Evolutionary conservation across 163 green algal genomes (phyloP), one percentile per base, ranked within the genome.

Genomic region (Prototheca wickerhamii): DNA sequence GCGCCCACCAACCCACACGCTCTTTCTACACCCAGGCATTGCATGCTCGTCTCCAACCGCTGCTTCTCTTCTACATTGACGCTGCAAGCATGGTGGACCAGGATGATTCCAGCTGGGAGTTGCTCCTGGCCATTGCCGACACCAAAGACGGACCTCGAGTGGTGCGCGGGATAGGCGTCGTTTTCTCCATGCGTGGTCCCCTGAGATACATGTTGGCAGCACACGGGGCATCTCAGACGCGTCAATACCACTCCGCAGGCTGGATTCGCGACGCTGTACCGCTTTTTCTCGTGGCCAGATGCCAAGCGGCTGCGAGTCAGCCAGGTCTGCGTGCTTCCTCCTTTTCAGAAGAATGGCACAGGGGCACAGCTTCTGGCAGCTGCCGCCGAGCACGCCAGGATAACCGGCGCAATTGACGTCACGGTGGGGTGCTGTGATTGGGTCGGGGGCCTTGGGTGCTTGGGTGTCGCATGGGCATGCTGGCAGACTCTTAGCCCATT

Each of bases 21-120:
- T 7, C 29, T 20, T n/a, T n/a, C n/a, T n/a, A n/a, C n/a, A n/a
- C 29, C 23, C 77, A 91, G 80, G 83, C 72, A 5, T 68, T 95
- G 55, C 90, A 97, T 61, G 68, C 54, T 4, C 75, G 87, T 18
- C 31, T 95, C 64, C 75, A 96, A 77, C 82, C 85, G 32, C 77
- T 95, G 61, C 75, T 95, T 40, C 68, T 89, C 8, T 94, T 95
- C 69, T 95, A 88, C 55, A 84, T 97, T 26, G 90, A 97, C 66
- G 88, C 75, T 28, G 85, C 84, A 17, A 80, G 61, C 37, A 62
- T 76, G 61, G 91, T 97, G 23, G 86, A 95, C n/a, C 3, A 5
- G 0, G 65, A 72, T 15, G 90, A 97, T 73, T 32, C 57, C 0
- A 70, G 70, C 26, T 97, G 90, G 90, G 81, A 94, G 31, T 35